A percentile compares a stretch with the other conserved stretches of the same genome.
These are phyloP conservation scores for Coniella lustricola DNA, from an alignment of 2,329 filamentous ascomycete genomes.

Conservation along the genomic window DNA sequence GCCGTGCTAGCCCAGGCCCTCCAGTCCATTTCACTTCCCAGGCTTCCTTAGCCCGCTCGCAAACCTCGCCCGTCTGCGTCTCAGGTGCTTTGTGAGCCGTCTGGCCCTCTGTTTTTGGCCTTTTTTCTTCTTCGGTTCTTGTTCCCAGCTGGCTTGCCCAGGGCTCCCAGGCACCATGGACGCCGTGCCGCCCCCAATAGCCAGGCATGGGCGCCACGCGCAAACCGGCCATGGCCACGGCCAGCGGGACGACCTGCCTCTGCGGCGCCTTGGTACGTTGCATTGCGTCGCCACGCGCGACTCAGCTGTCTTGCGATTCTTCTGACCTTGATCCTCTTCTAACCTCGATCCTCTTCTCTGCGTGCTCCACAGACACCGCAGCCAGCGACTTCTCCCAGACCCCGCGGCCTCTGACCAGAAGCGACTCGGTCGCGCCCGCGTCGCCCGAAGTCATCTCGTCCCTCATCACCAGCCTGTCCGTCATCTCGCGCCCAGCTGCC, in stretches of 20 bases:
- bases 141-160: background rate
- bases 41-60: no score
- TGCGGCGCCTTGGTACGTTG: background rate
- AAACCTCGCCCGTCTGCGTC: no score
- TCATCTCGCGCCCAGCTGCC: slow-evolving; percentile 60
- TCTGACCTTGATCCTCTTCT: fast-evolving
- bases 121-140: background rate
- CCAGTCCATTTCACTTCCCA: no score
- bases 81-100: background rate
- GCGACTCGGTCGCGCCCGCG: slow-evolving; percentile 32
- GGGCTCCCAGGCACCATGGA: slow-evolving; percentile 13
- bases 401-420: slow-evolving; percentile 4
- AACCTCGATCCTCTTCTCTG: background rate
- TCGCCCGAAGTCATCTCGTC: slow-evolving; percentile 65
- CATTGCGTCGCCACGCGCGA: background rate
- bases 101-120: background rate
- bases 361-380: slow-evolving; percentile 6
- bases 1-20: no score
- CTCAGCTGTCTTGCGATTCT: background rate
- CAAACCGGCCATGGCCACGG: background rate
- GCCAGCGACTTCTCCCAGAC: slow-evolving; percentile 8
- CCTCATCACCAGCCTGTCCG: slow-evolving; percentile 62
- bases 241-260: slow-evolving; percentile 9
- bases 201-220: slow-evolving; percentile 18
- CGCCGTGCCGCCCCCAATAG: slow-evolving; percentile 18